phyloP scores from a whole-genome alignment of 179 eudicot genomes.

The Beta corolliflora region DNA sequence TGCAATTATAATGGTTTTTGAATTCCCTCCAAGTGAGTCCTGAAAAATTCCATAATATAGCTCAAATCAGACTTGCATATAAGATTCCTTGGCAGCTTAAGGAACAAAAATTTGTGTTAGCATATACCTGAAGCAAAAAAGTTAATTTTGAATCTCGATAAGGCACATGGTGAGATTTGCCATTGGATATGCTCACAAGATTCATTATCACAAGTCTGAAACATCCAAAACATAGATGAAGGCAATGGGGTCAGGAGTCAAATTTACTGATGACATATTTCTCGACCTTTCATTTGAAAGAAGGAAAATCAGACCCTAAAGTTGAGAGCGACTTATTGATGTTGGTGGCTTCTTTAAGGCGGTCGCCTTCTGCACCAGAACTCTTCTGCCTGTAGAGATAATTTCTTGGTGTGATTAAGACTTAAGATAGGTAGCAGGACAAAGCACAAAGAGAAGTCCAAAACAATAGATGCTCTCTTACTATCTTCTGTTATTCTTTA shows the following conservation, averaged over 20 bases:
- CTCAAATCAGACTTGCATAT: conserved; percentile 7
- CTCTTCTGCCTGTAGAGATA: conserved; percentile 77
- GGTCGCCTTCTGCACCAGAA: conserved; percentile 99
- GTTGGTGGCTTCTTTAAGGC: conserved; percentile 97
- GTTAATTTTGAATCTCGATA: conserved; percentile 99
- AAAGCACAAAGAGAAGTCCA: neutral
- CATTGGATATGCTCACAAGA: conserved; percentile 87
- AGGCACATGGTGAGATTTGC: conserved; percentile 94
- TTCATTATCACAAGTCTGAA: conserved; percentile 97
- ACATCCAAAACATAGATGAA: conserved; percentile 7
- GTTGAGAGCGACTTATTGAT: conserved; percentile 98
- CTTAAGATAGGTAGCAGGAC: neutral
- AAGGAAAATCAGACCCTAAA: conserved; percentile 61
- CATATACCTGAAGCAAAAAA: conserved; percentile 90
- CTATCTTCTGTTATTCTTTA: neutral
- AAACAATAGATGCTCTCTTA: neutral
- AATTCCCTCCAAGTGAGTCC: conserved; percentile 99
- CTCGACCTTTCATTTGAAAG: conserved; percentile 11
- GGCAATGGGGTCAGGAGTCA: neutral
- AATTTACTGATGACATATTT: conserved; percentile 1
- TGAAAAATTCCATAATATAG: conserved; percentile 29
- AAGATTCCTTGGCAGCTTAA: conserved; percentile 8
- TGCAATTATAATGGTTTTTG: conserved; percentile 93
- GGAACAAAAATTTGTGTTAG: neutral
- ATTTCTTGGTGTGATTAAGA: neutral